phyloP scores from a whole-genome alignment of 1,139 yeast species.

The Hansenula sp. region DNA sequence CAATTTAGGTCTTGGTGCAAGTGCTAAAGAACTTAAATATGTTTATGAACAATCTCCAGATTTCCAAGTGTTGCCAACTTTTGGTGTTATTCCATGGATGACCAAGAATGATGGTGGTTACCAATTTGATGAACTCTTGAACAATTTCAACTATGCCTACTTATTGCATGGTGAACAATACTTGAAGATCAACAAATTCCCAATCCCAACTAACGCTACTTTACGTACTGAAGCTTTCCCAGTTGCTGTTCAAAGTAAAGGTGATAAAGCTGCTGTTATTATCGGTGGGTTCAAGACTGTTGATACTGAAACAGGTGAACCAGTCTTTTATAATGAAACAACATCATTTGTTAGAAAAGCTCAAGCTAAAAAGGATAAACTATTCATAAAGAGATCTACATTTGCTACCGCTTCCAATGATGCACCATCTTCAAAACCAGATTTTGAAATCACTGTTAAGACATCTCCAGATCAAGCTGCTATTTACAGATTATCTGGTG shows the following conservation, averaged over 20 bases:
- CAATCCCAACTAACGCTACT: conserved; percentile 70
- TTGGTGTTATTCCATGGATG: conserved; percentile 82
- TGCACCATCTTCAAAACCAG: conserved; percentile 63
- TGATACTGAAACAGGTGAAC: conserved; percentile 67
- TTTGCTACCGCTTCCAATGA: conserved; percentile 63
- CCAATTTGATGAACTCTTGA: conserved; percentile 55
- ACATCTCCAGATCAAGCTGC: conserved; percentile 83
- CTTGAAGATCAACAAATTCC: conserved; percentile 71
- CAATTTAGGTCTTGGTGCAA: conserved; percentile 89
- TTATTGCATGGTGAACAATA: conserved; percentile 96
- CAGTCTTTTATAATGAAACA: conserved; percentile 75
- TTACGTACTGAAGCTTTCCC: conserved; percentile 63
- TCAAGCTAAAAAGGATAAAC: conserved; percentile 46
- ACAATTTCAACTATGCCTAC: conserved; percentile 83
- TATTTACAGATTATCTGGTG: conserved; percentile 87
- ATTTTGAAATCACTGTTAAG: conserved; percentile 53
- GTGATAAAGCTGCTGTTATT: conserved; percentile 81
- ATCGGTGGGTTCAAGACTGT: conserved; percentile 71
- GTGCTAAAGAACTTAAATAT: conserved; percentile 69
- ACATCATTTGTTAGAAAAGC: conserved; percentile 86
- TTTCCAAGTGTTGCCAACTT: conserved; percentile 89
- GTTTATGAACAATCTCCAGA: conserved; percentile 73
- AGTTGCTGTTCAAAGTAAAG: conserved; percentile 77
- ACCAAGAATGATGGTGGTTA: conserved; percentile 45
- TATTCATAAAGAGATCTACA: conserved; percentile 43